Base-by-base conservation (phyloP, 2,329 filamentous ascomycete genomes). In the Tolypocladium endophyticum region DNA sequence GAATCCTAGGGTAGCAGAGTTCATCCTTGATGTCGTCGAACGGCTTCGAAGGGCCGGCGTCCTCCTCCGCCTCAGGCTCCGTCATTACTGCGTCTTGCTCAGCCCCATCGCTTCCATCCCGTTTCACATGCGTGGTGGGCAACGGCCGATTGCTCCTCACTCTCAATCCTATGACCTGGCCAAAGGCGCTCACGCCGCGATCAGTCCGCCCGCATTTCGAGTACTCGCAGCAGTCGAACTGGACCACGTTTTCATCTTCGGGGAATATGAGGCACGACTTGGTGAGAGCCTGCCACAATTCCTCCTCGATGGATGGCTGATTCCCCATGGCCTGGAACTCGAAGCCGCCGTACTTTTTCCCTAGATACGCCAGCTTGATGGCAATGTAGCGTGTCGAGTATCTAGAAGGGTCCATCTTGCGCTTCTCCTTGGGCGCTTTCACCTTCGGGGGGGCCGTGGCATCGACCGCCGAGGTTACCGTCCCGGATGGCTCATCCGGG, bases 161-260 rank as follows among this genome's bases (percentile, higher is more conserved):
- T 59, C 88, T 79, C 47, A 99, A 76, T 0, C 87, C 89, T 68
- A 99, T 86, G 60, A 99, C 94, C 77, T 99, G 94, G 0, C 94
- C 94, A 76, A 99, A 99, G 3, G 94, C 92, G 73, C 92, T 97
- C 41, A 99, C 94, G 16, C 94, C 94, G 58, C 86, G 82, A 71
- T 99, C 94, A 23, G 94, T 99, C 63, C 94, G 82, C 2, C 94
- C 94, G 69, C 93, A 97, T 73, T 99, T 99, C 41, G 89, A 92
- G 73, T 97, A 99, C 62, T 96, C 89, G 72, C 86, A 92, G 9
- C 87, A 87, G 39, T 89, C 85, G 82, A 91, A 96, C 72, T 90
- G 87, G 33, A 97, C 79, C 58, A 82, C 75, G 12, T 84, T 79
- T 23, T 79, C 79, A 65, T 80, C 79, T 61, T 82, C 76, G 20